phyloP scores from a whole-genome alignment of 164 flowering plant species.

The Dillenia turbinata region DNA sequence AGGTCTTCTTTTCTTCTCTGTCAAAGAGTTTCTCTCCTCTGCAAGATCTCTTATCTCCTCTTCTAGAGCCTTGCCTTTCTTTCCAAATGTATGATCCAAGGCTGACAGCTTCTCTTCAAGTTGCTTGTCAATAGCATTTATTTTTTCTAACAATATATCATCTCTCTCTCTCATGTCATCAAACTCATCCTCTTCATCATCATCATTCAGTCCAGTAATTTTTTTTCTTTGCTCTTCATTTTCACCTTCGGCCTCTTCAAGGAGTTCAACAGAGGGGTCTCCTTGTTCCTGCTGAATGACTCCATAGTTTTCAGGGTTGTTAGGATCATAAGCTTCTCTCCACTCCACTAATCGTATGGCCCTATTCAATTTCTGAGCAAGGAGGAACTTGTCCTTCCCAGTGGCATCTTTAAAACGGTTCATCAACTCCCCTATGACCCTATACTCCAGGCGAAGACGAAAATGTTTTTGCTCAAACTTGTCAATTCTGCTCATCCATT shows the following conservation, averaged over 20 bases:
- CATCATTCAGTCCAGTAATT: conserved; percentile 28
- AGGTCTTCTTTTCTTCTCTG: conserved; percentile 77
- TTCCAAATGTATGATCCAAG: conserved; percentile 88
- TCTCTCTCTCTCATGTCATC: conserved; percentile 72
- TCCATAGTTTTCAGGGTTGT: conserved; percentile 80
- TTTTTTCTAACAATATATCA: conserved; percentile 57
- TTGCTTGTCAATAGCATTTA: conserved; percentile 69
- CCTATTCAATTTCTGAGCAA: conserved; percentile 76
- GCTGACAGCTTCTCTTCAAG: conserved; percentile 80
- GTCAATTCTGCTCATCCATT: conserved; percentile 66
- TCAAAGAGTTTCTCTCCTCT: conserved; percentile 80
- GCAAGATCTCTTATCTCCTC: conserved; percentile 91
- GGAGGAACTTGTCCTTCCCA: conserved; percentile 71
- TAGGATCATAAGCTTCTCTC: conserved; percentile 86
- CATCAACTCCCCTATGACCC: conserved; percentile 88
- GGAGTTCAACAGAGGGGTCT: conserved; percentile 11
- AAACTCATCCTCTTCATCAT: conserved; percentile 58
- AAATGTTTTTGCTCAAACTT: conserved; percentile 80
- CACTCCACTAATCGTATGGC: conserved; percentile 72
- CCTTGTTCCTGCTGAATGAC: conserved; percentile 44
- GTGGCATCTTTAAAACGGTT: conserved; percentile 60
- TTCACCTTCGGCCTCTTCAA: conserved; percentile 7
- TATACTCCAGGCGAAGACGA: conserved; percentile 44
- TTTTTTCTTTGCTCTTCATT: conserved; percentile 29
- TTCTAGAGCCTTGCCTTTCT: conserved; percentile 75